Percentiles rank a stretch among this genome's conserved stretches.
These are phyloP conservation scores for Globisporangium nagaii DNA, from an alignment of 352 stramenopile species.

Conservation along the genomic window DNA sequence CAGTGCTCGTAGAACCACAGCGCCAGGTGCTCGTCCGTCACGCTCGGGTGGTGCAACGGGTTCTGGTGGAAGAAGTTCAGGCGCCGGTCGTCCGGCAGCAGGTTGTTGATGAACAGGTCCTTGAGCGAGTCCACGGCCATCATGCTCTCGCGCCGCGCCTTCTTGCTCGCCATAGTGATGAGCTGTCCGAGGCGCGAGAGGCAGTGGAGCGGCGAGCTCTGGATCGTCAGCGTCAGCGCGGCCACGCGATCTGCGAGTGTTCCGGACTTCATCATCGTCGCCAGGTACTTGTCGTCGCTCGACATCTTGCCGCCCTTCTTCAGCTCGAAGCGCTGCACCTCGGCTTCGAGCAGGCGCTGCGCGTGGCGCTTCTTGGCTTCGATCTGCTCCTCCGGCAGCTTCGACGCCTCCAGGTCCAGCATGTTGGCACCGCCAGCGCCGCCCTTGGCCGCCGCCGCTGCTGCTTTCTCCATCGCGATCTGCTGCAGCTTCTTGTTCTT, in stretches of 20 bases:
- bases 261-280: conserved; percentile 85
- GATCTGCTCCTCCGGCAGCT: conserved; percentile 16
- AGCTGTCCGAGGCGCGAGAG: conserved; percentile 74
- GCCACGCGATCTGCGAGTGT: conserved; percentile 90
- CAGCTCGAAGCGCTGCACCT: conserved; percentile 52
- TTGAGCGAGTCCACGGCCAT: conserved; percentile 91
- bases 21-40: conserved; percentile 54
- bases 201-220: conserved; percentile 77
- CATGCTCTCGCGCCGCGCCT: conserved; percentile 81
- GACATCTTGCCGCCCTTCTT: conserved; percentile 69
- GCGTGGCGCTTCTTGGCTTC: conserved; percentile 43
- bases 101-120: conserved; percentile 91
- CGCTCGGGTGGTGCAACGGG: conserved; percentile 36
- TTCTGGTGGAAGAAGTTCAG: conserved; percentile 83
- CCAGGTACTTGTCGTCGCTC: conserved; percentile 83
- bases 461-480: background rate
- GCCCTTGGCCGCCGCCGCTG: background rate
- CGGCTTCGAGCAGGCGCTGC: conserved; percentile 49
- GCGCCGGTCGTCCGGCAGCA: conserved; percentile 82
- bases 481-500: conserved; percentile 14
- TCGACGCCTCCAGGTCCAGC: conserved; percentile 11
- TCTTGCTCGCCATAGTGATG: conserved; percentile 88
- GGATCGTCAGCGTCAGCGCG: conserved; percentile 85
- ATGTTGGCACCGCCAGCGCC: background rate
- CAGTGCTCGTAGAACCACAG: conserved; percentile 84